A percentile compares a stretch with the other conserved stretches of the same genome.
phyloP scores from a whole-genome alignment of 805 yeast species.

The Dipodascus geniculatus region DNA sequence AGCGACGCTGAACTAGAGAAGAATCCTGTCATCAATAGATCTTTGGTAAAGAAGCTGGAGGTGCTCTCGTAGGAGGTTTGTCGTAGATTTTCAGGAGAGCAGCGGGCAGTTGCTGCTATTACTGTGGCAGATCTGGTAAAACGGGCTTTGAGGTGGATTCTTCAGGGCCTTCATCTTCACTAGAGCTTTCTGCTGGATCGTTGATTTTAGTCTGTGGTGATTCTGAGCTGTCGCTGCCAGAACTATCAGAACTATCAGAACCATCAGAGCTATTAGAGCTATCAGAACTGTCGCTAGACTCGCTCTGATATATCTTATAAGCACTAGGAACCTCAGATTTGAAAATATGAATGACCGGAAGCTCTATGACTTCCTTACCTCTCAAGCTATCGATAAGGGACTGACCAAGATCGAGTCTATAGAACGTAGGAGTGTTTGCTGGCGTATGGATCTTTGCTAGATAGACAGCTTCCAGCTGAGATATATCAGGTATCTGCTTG shows the following conservation, averaged over 20 bases:
- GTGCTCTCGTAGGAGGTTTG: too few relatives aligned
- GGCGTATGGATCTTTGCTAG: not conserved
- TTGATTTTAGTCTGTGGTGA: too few relatives aligned
- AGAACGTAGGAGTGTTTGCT: not conserved
- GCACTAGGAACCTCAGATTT: not conserved
- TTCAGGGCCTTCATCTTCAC: slow-evolving; percentile 1
- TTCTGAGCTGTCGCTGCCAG: slow-evolving; percentile 9
- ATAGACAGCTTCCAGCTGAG: not conserved
- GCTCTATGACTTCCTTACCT: slow-evolving; percentile 58
- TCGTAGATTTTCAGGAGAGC: too few relatives aligned
- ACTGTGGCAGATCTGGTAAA: too few relatives aligned
- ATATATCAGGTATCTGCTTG: slow-evolving; percentile 1
- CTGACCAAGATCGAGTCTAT: slow-evolving; percentile 9
- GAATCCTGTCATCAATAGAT: too few relatives aligned
- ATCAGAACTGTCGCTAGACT: slow-evolving; percentile 11
- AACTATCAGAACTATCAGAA: slow-evolving; percentile 9
- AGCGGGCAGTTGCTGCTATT: too few relatives aligned
- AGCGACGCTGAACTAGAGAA: too few relatives aligned
- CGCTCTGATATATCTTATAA: not conserved
- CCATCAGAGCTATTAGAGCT: slow-evolving; percentile 10
- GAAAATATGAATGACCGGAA: slow-evolving; percentile 45
- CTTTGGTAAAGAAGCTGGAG: too few relatives aligned
- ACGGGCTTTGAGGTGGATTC: not conserved
- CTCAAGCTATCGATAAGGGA: slow-evolving; percentile 40
- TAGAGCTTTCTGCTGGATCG: too few relatives aligned